Base-by-base conservation (phyloP, 352 stramenopile species). In the Hyphochytrium catenoides region DNA sequence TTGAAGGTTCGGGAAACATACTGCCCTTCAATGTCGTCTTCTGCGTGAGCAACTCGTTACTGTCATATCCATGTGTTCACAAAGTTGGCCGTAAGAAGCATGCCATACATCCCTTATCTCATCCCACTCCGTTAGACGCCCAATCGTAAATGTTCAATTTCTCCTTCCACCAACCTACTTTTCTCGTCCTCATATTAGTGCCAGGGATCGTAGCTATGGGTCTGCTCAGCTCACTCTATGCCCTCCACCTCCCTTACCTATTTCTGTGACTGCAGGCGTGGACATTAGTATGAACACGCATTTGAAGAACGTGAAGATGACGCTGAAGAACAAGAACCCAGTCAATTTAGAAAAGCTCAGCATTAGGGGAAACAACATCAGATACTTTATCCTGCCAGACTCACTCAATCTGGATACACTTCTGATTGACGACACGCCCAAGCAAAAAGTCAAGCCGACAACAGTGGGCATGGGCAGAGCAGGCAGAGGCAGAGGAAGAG, bases 271-370 rank as follows among this genome's bases (percentile, higher is more conserved):
- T 16, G 31, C 37, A 84, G 87, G 88, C 24, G 89, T 99, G 30
- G 91, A 99, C 59, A 89, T 96, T 25, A 95, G 78, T 47, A 99
- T 99, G 92, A 99, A 99, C 72, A 97, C 85, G 47, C 89, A 98
- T 66, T 57, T 99, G 19, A 95, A 95, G 57, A 86, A 92, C 24
- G 90, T 94, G 35, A 97, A 97, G 63, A 81, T 94, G 53, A 94
- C 75, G 3, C 65, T 92, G 16, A 95, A 94, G 57, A 79, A 79
- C 35, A 96, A 95, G 50, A 98, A 97, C 65, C 83, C 88, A 3
- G 78, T 93, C 19, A 88, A 65, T 31, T 74, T 97, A 34, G 87
- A 96, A 49, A 94, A 85, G 34, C 61, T 98, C 27, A 95, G 75
- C 47, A 90, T 99, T 28, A 74, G 92, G 43, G 92, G 92, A 44